Conservation (phyloP, 768 basidiomycete species). For the Gelatoporia subvermispora region DNA sequence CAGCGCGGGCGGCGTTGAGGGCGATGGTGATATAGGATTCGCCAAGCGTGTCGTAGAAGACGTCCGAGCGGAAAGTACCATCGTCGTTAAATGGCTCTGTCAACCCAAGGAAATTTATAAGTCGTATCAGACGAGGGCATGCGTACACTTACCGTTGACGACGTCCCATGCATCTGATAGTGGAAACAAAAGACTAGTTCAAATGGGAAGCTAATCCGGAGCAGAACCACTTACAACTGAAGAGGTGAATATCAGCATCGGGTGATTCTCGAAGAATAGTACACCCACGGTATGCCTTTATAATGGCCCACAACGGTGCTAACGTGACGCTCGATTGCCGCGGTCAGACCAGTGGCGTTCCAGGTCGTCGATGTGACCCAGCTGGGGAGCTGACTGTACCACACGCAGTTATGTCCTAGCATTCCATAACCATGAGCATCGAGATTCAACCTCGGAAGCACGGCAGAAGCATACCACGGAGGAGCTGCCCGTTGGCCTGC, state of each 20-base stretch:
- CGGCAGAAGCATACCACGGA: constrained; percentile 32
- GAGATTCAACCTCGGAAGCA: neutral
- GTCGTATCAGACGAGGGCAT: neutral
- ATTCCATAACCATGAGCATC: neutral
- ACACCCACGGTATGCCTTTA: constrained; percentile 43
- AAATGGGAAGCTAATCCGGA: neutral
- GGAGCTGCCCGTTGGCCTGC: constrained; percentile 39
- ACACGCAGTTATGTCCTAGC: constrained; percentile 35
- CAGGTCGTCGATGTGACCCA: constrained; percentile 44
- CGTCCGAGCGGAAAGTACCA: constrained; percentile 46
- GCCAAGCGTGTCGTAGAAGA: constrained; percentile 54
- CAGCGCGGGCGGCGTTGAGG: constrained; percentile 43
- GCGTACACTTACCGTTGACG: constrained; percentile 34
- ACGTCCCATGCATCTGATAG: constrained; percentile 43
- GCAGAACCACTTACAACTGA: constrained; percentile 13
- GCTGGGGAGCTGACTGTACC: constrained; percentile 48
- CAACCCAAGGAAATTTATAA: no score
- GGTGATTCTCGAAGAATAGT: neutral
- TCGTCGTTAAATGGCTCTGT: constrained; percentile 53
- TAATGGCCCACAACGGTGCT: constrained; percentile 47
- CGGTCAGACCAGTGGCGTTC: constrained; percentile 35
- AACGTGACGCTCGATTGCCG: constrained; percentile 45
- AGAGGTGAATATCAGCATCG: neutral
- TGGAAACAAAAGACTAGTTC: neutral
- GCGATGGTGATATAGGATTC: constrained; percentile 45